Evolutionary conservation across 2,329 filamentous ascomycete species (phyloP).

Genomic region (Stemphylium vesicarium): DNA sequence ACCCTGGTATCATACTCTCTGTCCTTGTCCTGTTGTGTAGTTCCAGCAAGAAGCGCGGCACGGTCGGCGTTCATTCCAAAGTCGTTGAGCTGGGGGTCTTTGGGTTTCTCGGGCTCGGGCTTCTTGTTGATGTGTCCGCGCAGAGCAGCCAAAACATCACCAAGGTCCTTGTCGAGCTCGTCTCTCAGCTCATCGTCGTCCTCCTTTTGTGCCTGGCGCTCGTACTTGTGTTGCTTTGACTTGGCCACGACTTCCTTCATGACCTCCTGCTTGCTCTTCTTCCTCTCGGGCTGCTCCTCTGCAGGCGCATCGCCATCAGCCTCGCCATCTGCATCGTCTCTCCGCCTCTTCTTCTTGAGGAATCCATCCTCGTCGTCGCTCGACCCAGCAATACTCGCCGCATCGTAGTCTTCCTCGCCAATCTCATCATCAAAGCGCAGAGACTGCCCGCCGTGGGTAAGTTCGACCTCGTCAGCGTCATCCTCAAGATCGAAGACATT

Average conservation of each 20-base stretch:
- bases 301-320: constrained; percentile 40
- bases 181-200: constrained; percentile 88
- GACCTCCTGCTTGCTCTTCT: constrained; percentile 95
- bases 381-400: constrained; percentile 68
- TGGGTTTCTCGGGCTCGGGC: constrained; percentile 51
- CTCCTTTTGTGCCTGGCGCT: constrained; percentile 89
- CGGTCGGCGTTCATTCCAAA: constrained; percentile 66
- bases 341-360: constrained; percentile 51
- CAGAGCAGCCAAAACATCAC: constrained; percentile 76
- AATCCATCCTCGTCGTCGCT: constrained; percentile 51
- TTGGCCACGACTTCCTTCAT: constrained; percentile 99
- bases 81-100: constrained; percentile 47
- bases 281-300: constrained; percentile 73
- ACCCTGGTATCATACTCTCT: constrained; percentile 87
- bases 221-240: constrained; percentile 93
- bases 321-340: constrained; percentile 58
- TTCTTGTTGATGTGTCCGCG: constrained; percentile 61
- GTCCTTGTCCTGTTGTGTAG: constrained; percentile 72
- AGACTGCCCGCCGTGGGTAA: constrained; percentile 85
- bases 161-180: constrained; percentile 83
- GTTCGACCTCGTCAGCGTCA: constrained; percentile 69
- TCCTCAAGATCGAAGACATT: constrained; percentile 92
- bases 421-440: constrained; percentile 66
- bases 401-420: constrained; percentile 75
- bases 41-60: constrained; percentile 64